Evolutionary conservation across 108 stramenopile species (phyloP).

Genomic region (Seminavis robusta): DNA sequence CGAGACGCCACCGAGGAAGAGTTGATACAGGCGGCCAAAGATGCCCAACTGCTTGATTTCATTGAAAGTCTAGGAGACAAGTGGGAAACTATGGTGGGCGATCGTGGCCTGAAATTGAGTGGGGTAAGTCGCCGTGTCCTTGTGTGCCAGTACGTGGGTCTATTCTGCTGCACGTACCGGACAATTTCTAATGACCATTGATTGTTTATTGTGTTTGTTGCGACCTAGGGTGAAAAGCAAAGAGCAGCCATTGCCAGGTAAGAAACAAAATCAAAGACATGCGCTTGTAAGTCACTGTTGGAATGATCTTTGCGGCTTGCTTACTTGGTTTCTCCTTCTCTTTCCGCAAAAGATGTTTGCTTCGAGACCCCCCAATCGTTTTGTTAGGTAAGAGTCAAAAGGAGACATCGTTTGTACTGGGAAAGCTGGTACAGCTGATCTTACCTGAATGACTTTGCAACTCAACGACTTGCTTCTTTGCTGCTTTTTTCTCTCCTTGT

Average conservation of each 20-base stretch:
- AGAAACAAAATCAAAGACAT: too few relatives aligned
- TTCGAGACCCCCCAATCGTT: slow-evolving; percentile 95
- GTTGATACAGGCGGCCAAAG: slow-evolving; percentile 60
- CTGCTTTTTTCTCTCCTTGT: neutral
- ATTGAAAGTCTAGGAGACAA: slow-evolving; percentile 76
- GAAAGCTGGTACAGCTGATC: neutral
- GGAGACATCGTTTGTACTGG: slow-evolving; percentile 44
- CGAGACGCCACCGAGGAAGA: slow-evolving; percentile 74
- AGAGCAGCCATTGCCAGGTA: slow-evolving; percentile 74
- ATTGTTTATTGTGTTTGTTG: neutral
- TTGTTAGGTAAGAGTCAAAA: slow-evolving; percentile 63
- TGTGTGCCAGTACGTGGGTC: neutral
- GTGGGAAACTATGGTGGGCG: slow-evolving; percentile 96
- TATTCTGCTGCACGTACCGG: neutral
- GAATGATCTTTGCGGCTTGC: neutral
- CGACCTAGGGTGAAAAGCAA: slow-evolving; percentile 71
- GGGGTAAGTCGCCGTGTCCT: slow-evolving; percentile 57
- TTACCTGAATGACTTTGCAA: neutral
- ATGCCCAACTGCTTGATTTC: slow-evolving; percentile 80
- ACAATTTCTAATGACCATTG: neutral
- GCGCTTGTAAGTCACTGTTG: too few relatives aligned
- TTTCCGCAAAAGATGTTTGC: too few relatives aligned
- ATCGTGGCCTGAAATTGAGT: slow-evolving; percentile 92
- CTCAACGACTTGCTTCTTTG: too few relatives aligned
- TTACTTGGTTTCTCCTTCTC: neutral